phyloP scores from a whole-genome alignment of 169 alveolate genomes.

The Cystoisospora suis region DNA sequence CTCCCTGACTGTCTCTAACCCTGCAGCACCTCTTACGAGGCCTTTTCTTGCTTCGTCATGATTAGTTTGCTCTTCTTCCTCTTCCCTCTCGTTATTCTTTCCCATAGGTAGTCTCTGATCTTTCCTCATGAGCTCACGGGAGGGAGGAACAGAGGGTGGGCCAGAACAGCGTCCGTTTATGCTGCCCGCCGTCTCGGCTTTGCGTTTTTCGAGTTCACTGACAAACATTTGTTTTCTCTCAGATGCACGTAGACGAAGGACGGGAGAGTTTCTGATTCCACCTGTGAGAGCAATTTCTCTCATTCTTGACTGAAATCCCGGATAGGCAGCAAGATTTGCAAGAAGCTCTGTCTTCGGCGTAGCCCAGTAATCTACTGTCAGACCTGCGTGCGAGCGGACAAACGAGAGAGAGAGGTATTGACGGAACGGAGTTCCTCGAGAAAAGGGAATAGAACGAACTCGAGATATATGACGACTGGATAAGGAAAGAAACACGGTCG shows the following conservation, averaged over 20 bases:
- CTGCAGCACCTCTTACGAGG: neutral
- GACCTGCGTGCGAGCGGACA: neutral
- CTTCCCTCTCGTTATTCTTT: neutral
- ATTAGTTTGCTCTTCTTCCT: neutral
- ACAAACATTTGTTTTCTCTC: neutral
- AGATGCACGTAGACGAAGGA: neutral
- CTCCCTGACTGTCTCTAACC: too few species aligned
- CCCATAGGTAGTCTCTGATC: too few species aligned
- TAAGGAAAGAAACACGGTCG: too few species aligned
- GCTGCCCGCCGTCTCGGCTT: too few species aligned
- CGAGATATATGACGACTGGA: too few species aligned
- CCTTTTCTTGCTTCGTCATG: neutral
- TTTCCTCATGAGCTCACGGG: too few species aligned
- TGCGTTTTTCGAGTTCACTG: too few species aligned
- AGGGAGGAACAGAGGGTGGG: too few species aligned
- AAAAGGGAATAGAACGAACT: too few species aligned
- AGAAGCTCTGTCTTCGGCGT: neutral
- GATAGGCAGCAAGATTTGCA: neutral
- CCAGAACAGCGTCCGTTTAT: too few species aligned
- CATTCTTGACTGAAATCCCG: neutral
- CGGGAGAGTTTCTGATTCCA: neutral
- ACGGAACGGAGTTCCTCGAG: too few species aligned
- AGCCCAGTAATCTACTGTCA: conserved; percentile 3
- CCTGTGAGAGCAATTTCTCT: neutral
- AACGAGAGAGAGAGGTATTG: neutral